Percentiles rank a stretch among this genome's conserved stretches.
These are phyloP conservation scores for Dimocarpus longan DNA, from an alignment of 345 rosid species.

Conservation along the genomic window DNA sequence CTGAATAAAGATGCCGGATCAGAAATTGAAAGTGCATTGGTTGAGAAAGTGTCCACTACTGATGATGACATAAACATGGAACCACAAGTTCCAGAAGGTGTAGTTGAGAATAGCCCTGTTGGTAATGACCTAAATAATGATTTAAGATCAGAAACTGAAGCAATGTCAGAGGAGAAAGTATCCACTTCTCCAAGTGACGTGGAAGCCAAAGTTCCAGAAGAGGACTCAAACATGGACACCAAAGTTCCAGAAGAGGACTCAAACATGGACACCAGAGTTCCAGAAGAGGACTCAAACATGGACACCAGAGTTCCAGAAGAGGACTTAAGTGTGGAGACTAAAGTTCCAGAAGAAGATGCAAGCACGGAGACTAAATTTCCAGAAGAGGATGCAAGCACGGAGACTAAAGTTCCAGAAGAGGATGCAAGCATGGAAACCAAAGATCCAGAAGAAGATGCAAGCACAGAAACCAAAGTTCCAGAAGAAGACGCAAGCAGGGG, in stretches of 20 bases:
- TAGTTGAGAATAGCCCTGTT: neutral
- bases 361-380: too few species aligned
- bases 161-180: conserved; percentile 22
- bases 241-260: neutral
- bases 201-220: too few species aligned
- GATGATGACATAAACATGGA: neutral
- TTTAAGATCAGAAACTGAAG: conserved; percentile 9
- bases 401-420: neutral
- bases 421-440: neutral
- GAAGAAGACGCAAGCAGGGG: conserved; percentile 1
- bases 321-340: too few species aligned
- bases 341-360: too few species aligned
- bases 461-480: too few species aligned
- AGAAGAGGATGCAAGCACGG: too few species aligned
- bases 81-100: neutral
- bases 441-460: neutral
- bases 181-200: conserved; percentile 16
- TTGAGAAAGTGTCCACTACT: too few species aligned
- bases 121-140: conserved; percentile 9
- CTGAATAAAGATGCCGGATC: conserved; percentile 7
- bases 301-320: too few species aligned
- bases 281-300: neutral
- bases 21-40: conserved; percentile 16
- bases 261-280: neutral
- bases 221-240: too few species aligned